Percentiles rank a stretch among this genome's conserved stretches.
Evolutionary conservation across 192 early-diverging fungal genomes (phyloP).

Genomic region (Polychytrium aggregatum): DNA sequence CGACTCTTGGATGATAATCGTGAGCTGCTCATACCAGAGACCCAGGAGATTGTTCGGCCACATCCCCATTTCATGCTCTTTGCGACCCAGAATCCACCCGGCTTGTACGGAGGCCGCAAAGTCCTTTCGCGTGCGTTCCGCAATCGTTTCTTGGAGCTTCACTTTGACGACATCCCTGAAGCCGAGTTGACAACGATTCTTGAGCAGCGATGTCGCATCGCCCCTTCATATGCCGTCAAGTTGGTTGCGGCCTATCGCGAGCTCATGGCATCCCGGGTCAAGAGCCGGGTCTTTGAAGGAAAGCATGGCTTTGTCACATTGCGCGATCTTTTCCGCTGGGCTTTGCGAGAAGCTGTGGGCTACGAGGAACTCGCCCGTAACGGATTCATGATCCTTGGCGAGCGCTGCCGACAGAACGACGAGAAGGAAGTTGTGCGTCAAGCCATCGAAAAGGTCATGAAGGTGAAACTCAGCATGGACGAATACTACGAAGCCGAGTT

Average conservation of each 20-base stretch:
- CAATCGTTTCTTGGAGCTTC: conserved; percentile 92
- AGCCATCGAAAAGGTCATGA: conserved; percentile 76
- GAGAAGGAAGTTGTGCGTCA: conserved; percentile 71
- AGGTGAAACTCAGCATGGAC: conserved; percentile 47
- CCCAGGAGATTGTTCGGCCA: conserved; percentile 83
- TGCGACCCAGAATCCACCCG: conserved; percentile 99
- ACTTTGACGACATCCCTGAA: conserved; percentile 95
- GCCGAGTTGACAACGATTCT: conserved; percentile 85
- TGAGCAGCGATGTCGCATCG: conserved; percentile 66
- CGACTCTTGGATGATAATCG: conserved; percentile 95
- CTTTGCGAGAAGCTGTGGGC: conserved; percentile 57
- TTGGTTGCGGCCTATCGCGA: conserved; percentile 78
- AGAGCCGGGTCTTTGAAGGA: conserved; percentile 86
- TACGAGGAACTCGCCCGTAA: conserved; percentile 84
- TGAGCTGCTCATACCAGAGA: conserved; percentile 92
- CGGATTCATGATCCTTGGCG: conserved; percentile 88
- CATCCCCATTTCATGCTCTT: conserved; percentile 96
- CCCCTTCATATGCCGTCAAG: conserved; percentile 76
- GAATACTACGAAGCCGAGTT: conserved; percentile 59
- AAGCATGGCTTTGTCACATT: conserved; percentile 89
- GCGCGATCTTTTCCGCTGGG: conserved; percentile 97
- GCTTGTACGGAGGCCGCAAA: conserved; percentile 93
- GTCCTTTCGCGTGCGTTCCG: conserved; percentile 91
- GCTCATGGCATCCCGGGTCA: conserved; percentile 48
- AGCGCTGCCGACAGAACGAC: conserved; percentile 70